Base-by-base conservation (phyloP, 2,329 filamentous ascomycete genomes). In the Colletotrichum sp. region DNA sequence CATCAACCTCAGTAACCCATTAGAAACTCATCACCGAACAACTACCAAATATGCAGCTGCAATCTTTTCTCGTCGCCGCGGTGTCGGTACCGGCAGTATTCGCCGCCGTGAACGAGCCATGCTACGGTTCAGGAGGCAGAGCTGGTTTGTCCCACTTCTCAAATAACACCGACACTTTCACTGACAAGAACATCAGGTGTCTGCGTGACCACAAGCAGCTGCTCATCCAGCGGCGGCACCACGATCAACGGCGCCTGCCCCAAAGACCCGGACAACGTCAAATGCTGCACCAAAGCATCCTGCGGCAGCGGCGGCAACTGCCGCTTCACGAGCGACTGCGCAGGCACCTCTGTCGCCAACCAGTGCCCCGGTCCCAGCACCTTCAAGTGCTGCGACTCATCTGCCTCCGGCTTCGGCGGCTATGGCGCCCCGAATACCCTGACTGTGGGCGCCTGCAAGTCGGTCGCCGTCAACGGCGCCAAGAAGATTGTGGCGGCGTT, bases 211-310 rank as follows among this genome's bases (percentile, higher is more conserved):
- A 83, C 82, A 5, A 71, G 82, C 6, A 76, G 80, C 28, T 89
- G 87, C 81, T 78, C 81, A 18, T 75, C 81, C 3, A 74, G 76
- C 18, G 86, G 86, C 71, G 87, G 86, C 55, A 84, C 81, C 67
- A 82, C 83, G 72, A 82, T 85, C 75, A 78, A 79, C 34, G 84
- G 84, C 21, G 84, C 81, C 36, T 88, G 87, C 77, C 85, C 86
- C 7, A 78, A 80, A 24, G 85, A 87, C 75, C 76, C 83, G 3
- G 78, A 79, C 72, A 79, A 84, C 80, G 80, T 88, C 68, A 83
- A 84, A 73, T 88, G 86, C 82, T 88, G 86, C 81, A 84, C 82
- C 78, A 87, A 87, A 76, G 75, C 85, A 5, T 68, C 76, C 3
- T 88, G 86, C 77, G 79, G 79, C 57, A 80, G 78, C 71, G 80